Evolutionary conservation across 1,284 basidiomycete genomes (phyloP), one percentile per base, ranked within the genome.

Genomic region (Athelia psychrophila): DNA sequence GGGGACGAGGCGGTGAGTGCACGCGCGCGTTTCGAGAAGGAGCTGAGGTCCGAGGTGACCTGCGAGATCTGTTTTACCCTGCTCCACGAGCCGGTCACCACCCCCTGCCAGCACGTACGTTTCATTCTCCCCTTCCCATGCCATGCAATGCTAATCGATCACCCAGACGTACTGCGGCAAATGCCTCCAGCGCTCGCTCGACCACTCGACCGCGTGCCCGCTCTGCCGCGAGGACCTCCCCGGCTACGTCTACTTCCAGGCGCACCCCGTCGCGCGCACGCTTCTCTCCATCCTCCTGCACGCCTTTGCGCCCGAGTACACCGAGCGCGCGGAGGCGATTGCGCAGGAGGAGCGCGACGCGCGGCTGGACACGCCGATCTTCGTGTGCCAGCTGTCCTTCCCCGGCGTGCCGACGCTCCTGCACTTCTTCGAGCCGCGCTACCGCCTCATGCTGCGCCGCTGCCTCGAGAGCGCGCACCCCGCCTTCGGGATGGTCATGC

Each of bases 61-160:
- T 98, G 95, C 67, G 91, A 95, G 67, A 93, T 98, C 30, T 98
- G 95, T 70, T 90, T 92, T 62, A 79, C 82, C 65, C 72, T 96
- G 35, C 76, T 95, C 53, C 86, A 87, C 71, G 83, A 93, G 56
- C 95, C 95, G 1, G 77, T 95, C 52, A 98, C 95, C 8, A 93
- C 94, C 1, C 91, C 91, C 3, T 98, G 95, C 67, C 94, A 96
- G 66, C 95, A 98, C 72, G 91, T 91, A 64, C 66, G 89, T 76
- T 44, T 49, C 49, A 46, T 51, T 48, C 42, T 44, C 51, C 47
- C 44, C 30, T 25, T 46, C 20, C 38, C 51, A 36, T 15, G 48
- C 25, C 45, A 46, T 55, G 60, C 64, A 51, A 63, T n/a, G 50
- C 53, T 47, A 20, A 45, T 54, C 54, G 45, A 32, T n/a, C n/a